Evolutionary conservation across 371 early-diverging fungal genomes (phyloP), one percentile per base, ranked within the genome.

Genomic region (Zopfochytrium polystomum): DNA sequence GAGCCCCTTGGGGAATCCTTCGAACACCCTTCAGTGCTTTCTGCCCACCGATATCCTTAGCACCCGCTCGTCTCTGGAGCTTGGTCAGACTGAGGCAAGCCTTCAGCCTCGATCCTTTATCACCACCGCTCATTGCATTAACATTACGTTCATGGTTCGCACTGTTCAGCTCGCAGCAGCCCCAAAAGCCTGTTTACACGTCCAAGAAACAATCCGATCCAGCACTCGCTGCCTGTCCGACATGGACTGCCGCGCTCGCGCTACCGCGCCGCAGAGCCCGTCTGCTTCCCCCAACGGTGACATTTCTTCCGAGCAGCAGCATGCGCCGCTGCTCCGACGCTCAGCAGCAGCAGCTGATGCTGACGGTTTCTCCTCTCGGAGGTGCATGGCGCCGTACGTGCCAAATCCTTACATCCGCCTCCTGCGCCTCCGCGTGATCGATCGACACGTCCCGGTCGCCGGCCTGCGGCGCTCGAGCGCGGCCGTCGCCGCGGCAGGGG

Each of bases 341-440:
- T n/a, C n/a, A n/a, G n/a, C n/a, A n/a, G n/a, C n/a, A n/a, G n/a
- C n/a, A n/a, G n/a, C n/a, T n/a, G n/a, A n/a, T n/a, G n/a, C n/a
- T n/a, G n/a, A n/a, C n/a, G n/a, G n/a, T n/a, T n/a, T n/a, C n/a
- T n/a, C n/a, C n/a, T n/a, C n/a, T n/a, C n/a, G n/a, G 30, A 29
- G 23, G 1, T 88, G 89, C 61, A 82, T 85, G 32, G 71, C 73
- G 29, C 83, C 87, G 0, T 86, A 83, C 55, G 79, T 76, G 5
- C 81, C 85, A 1, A 72, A 77, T 22, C 66, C 58, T 33, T 68
- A 71, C 15, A 84, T 82, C 5, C 79, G 84, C 34, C 65, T 85
- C 20, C 68, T 87, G 5, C 77, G 85, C 15, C 66, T 87, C 6
- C 57, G 51, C 23, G 27, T 66, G 22, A 25, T 62, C 15, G 55